Conservation (phyloP, 2,329 filamentous ascomycete genomes). For the Byssochlamys sp. region DNA sequence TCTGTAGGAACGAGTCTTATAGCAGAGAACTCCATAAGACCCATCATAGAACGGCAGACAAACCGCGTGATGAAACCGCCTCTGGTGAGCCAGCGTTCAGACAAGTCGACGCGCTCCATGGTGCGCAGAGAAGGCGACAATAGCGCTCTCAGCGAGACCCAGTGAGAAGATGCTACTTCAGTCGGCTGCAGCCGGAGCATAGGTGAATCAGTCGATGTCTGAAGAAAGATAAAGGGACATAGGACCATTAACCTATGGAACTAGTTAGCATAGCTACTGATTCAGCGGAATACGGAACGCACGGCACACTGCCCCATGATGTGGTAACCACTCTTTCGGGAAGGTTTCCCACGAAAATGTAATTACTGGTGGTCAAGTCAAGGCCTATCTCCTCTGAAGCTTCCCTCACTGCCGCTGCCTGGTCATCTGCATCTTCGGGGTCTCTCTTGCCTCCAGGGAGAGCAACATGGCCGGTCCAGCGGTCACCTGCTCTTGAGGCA, state of each 20-base stretch:
- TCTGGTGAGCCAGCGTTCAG: constrained; percentile 50
- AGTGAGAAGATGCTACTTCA: constrained; percentile 60
- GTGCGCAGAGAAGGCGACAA: constrained; percentile 53
- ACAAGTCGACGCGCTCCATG: constrained; percentile 54
- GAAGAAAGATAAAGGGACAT: constrained; percentile 58
- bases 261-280: constrained; percentile 6
- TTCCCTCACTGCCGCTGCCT: constrained; percentile 54
- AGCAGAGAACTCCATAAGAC: constrained; percentile 59
- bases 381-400: constrained; percentile 58
- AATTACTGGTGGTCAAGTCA: constrained; percentile 43
- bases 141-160: constrained; percentile 56
- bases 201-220: constrained; percentile 48
- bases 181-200: constrained; percentile 55
- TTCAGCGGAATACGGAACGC: constrained; percentile 16
- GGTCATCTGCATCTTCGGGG: constrained; percentile 53
- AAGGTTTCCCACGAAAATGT: constrained; percentile 49
- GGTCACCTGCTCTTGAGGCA: constrained; percentile 53
- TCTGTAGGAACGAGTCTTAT: constrained; percentile 54
- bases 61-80: constrained; percentile 46
- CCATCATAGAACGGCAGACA: constrained; percentile 48
- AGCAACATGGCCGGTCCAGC: constrained; percentile 62
- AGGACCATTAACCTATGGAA: constrained; percentile 53
- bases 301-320: constrained; percentile 57
- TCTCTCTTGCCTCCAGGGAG: constrained; percentile 60
- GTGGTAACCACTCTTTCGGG: constrained; percentile 58